These are phyloP conservation scores for Fusarium pseudocircinatum DNA, from an alignment of 2,329 filamentous ascomycete genomes.

Conservation along the genomic window DNA sequence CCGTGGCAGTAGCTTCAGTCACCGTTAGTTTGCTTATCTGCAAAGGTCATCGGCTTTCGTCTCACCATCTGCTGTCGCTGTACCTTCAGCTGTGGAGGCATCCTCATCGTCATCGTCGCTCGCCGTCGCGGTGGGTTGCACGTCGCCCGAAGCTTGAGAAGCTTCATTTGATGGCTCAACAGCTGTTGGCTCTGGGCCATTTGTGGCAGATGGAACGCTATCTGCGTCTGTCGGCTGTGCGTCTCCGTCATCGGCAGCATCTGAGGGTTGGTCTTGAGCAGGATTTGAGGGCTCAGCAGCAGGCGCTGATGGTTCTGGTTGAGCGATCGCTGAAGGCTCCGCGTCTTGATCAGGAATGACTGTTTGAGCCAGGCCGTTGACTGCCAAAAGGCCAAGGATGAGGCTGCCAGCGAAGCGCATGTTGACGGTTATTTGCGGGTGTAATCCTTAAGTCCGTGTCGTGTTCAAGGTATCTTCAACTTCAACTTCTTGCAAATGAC, in stretches of 20 bases:
- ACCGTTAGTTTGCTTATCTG: neutral
- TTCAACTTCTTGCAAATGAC: neutral
- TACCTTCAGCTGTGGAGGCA: conserved; percentile 7
- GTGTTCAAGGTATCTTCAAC: neutral
- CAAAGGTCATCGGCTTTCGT: neutral
- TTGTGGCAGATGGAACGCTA: conserved; percentile 4
- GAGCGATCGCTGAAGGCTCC: conserved; percentile 13
- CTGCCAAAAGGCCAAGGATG: conserved; percentile 26
- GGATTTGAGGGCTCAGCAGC: conserved; percentile 19
- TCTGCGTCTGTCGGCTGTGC: neutral
- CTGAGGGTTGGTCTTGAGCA: conserved; percentile 1
- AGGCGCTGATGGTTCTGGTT: conserved; percentile 22
- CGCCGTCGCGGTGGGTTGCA: conserved; percentile 7
- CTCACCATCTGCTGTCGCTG: conserved; percentile 24
- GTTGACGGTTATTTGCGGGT: neutral
- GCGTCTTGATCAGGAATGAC: neutral
- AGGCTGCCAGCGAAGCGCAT: conserved; percentile 31
- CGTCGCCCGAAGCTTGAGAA: conserved; percentile 3
- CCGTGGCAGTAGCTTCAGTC: conserved; percentile 13
- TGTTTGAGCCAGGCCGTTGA: conserved; percentile 28
- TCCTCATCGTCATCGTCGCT: neutral
- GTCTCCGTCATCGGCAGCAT: neutral
- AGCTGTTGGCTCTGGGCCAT: neutral
- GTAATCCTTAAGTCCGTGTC: neutral
- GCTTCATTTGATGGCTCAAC: conserved; percentile 1